Percentiles rank a stretch among this genome's conserved stretches.
Evolutionary conservation across 2,329 filamentous ascomycete genomes (phyloP).

Genomic region (Clarireedia monteithiana): DNA sequence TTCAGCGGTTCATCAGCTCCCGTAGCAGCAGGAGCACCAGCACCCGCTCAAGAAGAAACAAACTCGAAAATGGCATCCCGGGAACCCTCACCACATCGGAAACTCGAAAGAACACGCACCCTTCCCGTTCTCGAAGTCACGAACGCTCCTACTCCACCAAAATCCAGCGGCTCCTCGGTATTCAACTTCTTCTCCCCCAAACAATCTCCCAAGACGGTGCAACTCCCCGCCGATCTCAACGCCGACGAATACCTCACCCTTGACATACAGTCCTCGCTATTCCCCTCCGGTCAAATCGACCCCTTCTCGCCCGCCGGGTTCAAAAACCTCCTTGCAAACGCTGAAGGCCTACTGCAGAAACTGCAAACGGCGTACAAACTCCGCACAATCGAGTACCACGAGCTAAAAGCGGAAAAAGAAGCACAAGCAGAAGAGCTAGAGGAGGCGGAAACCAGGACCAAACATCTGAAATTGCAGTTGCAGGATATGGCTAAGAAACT

Average conservation of each 20-base stretch:
- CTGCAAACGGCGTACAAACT: constrained; percentile 53
- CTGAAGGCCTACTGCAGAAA: constrained; percentile 44
- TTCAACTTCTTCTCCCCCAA: constrained; percentile 25
- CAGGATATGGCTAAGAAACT: constrained; percentile 49
- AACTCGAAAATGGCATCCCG: constrained; percentile 9
- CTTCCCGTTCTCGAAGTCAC: constrained; percentile 11
- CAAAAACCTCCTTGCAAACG: constrained; percentile 53
- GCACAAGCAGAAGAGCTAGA: constrained; percentile 47
- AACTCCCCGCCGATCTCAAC: constrained; percentile 20
- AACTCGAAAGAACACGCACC: constrained; percentile 18
- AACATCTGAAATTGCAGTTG: constrained; percentile 50
- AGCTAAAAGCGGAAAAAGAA: constrained; percentile 46
- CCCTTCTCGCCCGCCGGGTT: constrained; percentile 51
- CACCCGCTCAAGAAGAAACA: constrained; percentile 8
- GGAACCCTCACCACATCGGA: constrained; percentile 16
- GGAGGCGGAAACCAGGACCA: constrained; percentile 44
- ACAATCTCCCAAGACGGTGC: constrained; percentile 17
- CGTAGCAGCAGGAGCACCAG: constrained; percentile 16
- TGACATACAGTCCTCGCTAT: constrained; percentile 47
- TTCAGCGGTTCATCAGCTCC: constrained; percentile 24
- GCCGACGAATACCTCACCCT: constrained; percentile 49
- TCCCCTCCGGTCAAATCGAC: constrained; percentile 40
- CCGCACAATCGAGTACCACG: constrained; percentile 41
- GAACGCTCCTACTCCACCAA: constrained; percentile 6
- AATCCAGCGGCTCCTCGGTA: constrained; percentile 12